These are phyloP conservation scores for Beauveria sp. DNA, from an alignment of 2,329 filamentous ascomycete genomes.

Conservation along the genomic window DNA sequence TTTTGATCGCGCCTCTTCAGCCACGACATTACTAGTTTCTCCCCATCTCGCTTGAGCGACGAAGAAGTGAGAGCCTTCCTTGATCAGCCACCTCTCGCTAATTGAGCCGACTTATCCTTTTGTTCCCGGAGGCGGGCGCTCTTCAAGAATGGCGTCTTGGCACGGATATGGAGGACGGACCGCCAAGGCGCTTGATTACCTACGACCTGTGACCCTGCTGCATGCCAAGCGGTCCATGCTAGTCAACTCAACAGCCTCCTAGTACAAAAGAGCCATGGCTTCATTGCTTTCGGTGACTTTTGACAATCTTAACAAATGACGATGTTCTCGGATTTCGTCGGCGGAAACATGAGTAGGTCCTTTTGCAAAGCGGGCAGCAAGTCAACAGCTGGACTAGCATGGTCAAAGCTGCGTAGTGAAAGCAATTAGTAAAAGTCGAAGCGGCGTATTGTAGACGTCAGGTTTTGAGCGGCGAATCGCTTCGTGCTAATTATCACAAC, in stretches of 20 bases:
- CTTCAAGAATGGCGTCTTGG: background rate
- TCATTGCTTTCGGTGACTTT: background rate
- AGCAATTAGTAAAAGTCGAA: background rate
- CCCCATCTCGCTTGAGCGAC: too few species aligned
- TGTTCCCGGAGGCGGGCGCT: too few species aligned
- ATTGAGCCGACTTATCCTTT: background rate
- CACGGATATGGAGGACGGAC: background rate
- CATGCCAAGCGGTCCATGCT: background rate
- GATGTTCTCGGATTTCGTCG: background rate
- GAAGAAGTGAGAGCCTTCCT: background rate
- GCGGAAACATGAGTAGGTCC: background rate
- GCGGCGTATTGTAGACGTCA: background rate
- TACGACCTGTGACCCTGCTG: background rate
- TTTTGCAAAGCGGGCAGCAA: background rate
- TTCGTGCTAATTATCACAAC: background rate
- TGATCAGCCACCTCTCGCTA: background rate
- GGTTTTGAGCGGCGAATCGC: background rate
- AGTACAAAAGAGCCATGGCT: background rate
- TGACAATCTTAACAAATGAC: background rate
- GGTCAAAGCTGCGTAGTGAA: background rate
- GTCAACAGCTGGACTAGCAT: background rate
- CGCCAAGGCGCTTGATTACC: background rate
- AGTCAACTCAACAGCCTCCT: background rate
- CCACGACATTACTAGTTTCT: background rate
- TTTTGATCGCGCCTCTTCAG: constrained; percentile 1